Percentiles rank a stretch among this genome's conserved stretches.
phyloP scores from a whole-genome alignment of 352 stramenopile species.

The Pythium utonaiense region DNA sequence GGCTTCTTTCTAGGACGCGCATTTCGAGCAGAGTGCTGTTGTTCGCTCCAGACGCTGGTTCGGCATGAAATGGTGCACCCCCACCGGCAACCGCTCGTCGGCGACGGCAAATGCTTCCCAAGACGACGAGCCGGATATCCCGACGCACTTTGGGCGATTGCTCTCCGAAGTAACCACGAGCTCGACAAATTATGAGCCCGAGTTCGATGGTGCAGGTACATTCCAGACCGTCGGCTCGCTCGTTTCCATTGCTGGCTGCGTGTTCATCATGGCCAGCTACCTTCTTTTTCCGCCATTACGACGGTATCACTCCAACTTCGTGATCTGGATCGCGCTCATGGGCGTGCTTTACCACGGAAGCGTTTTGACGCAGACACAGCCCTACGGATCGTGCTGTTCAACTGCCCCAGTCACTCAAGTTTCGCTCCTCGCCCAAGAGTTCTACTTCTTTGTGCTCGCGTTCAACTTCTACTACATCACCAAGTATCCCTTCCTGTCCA shows the following conservation, averaged over 20 bases:
- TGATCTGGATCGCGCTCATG: conserved; percentile 82
- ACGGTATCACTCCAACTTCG: conserved; percentile 71
- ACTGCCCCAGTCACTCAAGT: conserved; percentile 65
- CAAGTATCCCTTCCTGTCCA: conserved; percentile 82
- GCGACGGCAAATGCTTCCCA: background rate
- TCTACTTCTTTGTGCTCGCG: conserved; percentile 84
- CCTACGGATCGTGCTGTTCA: conserved; percentile 58
- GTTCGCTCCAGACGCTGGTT: background rate
- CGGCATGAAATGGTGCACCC: conserved; percentile 16
- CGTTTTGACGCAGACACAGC: conserved; percentile 46
- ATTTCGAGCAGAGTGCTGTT: background rate
- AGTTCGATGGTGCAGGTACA: conserved; percentile 53
- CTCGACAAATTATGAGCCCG: conserved; percentile 23
- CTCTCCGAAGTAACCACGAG: background rate
- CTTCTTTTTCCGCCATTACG: conserved; percentile 76
- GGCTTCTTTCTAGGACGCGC: background rate
- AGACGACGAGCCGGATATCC: conserved; percentile 2
- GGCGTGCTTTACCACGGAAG: conserved; percentile 78
- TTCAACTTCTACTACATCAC: conserved; percentile 88
- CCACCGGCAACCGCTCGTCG: background rate
- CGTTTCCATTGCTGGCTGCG: conserved; percentile 66
- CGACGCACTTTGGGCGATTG: conserved; percentile 10
- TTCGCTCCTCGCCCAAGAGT: conserved; percentile 68
- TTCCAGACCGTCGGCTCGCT: conserved; percentile 60
- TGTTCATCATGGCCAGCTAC: conserved; percentile 80